phyloP scores from a whole-genome alignment of 75 land plant species.

The Pinus tabuliformis region DNA sequence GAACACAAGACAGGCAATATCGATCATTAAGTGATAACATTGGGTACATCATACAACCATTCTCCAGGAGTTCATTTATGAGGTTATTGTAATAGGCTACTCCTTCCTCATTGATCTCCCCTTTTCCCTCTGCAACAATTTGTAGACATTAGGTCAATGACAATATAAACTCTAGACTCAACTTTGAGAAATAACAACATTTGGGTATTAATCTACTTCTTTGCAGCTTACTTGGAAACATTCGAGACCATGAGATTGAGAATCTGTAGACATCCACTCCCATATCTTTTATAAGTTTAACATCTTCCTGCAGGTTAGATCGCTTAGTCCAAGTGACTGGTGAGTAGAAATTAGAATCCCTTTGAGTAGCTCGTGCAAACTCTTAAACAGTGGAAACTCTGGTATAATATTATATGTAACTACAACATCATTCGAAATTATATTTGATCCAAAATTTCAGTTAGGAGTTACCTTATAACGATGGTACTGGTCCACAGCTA shows the following conservation, averaged over 20 bases:
- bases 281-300: conserved; percentile 16
- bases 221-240: conserved; percentile 19
- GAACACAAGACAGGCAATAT: no score
- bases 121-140: neutral
- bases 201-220: neutral
- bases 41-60: conserved; percentile 11
- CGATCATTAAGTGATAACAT: no score
- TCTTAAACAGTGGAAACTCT: no score
- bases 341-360: no score
- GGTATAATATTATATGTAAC: no score
- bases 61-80: conserved; percentile 23
- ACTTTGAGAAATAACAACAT: neutral
- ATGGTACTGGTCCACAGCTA: conserved; percentile 23
- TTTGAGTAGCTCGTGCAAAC: neutral
- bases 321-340: neutral
- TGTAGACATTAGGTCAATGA: neutral
- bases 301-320: conserved; percentile 16
- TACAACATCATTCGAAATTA: no score
- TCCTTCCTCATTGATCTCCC: conserved; percentile 25
- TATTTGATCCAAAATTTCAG: no score
- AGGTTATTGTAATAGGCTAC: conserved; percentile 37
- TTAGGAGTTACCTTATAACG: conserved; percentile 11
- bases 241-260: conserved; percentile 24
- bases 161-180: neutral
- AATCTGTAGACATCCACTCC: conserved; percentile 27